Evolutionary conservation across 2,329 filamentous ascomycete species (phyloP), one percentile per base, ranked within the genome.

Genomic region (Fusarium sp.): DNA sequence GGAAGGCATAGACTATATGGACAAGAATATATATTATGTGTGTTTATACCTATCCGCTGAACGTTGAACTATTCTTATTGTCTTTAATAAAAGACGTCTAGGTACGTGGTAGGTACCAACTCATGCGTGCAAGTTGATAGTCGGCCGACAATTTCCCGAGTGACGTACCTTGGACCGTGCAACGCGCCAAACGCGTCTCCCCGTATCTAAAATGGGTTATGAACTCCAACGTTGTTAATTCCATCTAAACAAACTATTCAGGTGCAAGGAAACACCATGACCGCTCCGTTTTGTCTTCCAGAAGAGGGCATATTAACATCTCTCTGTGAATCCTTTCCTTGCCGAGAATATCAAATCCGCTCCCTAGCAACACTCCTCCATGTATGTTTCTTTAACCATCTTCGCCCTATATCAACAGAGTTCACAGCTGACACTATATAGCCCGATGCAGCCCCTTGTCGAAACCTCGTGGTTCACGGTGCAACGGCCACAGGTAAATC

Each of bases 401-500:
- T 43, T 17, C 15, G 13, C 23, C 14, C 6, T 51, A 20, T 14
- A 15, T 45, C 25, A 37, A 9, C 13, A 20, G 11, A 13, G 39
- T 18, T 15, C 10, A 20, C 31, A 54, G 21, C 52, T 69, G 21
- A 61, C 21, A 25, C 18, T 20, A 6, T 39, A 13, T 74, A 92
- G 88, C 86, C 88, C 21, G 78, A 81, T 45, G 84, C 90, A n/a
- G 90, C 92, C 29, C 90, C 88, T 57, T 91, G 91, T 57, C 83
- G 88, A 13, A 91, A 92, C 62, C 78, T 97, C 13, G 88, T 97
- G 21, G 79, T 96, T 47, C 90, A 98, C 77, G 96, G 96, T 49
- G 88, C 94, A 29, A 90, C 94, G 73, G 91, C 93, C 4, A 97
- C 94, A 0, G 95, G 94, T 39, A 98, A 98, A 80, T 92, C 89